Percentiles rank a stretch among this genome's conserved stretches.
These are phyloP conservation scores for Xylariaceae sp. DNA, from an alignment of 2,329 filamentous ascomycete species.

Conservation along the genomic window DNA sequence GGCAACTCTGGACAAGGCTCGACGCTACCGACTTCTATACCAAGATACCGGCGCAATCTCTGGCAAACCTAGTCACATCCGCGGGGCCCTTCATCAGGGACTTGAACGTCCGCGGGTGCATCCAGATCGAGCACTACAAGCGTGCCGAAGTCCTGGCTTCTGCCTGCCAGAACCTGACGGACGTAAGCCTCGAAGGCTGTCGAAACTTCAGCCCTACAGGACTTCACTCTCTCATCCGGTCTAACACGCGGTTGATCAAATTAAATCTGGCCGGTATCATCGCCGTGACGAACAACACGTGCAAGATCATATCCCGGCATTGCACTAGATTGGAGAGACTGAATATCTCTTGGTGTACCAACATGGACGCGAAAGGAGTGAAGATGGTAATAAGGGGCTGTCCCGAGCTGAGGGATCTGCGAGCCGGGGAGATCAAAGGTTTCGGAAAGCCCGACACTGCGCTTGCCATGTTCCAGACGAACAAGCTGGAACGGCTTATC, in stretches of 20 bases:
- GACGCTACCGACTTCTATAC: constrained; percentile 84
- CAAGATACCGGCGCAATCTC: constrained; percentile 75
- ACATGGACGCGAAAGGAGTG: constrained; percentile 73
- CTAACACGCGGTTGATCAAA: constrained; percentile 72
- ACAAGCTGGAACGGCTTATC: constrained; percentile 76
- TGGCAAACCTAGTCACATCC: constrained; percentile 77
- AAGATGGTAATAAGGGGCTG: constrained; percentile 69
- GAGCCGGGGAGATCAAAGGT: constrained; percentile 74
- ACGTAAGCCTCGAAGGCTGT: constrained; percentile 84
- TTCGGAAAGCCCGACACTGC: constrained; percentile 72
- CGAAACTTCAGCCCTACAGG: constrained; percentile 74
- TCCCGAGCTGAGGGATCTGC: constrained; percentile 67
- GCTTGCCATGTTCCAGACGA: constrained; percentile 68
- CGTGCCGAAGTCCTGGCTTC: constrained; percentile 71
- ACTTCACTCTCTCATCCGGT: constrained; percentile 67
- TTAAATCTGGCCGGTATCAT: constrained; percentile 80
- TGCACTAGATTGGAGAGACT: constrained; percentile 78
- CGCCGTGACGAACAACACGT: constrained; percentile 74
- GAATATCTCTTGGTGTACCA: constrained; percentile 90
- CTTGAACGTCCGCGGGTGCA: constrained; percentile 83
- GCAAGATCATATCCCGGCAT: constrained; percentile 76
- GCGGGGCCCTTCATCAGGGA: constrained; percentile 88
- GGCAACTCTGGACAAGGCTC: constrained; percentile 83
- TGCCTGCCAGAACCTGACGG: constrained; percentile 79
- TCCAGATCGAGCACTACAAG: constrained; percentile 82